These are phyloP conservation scores for Emiliania huxleyi DNA, from an alignment of 78 protist species.

Conservation along the genomic window DNA sequence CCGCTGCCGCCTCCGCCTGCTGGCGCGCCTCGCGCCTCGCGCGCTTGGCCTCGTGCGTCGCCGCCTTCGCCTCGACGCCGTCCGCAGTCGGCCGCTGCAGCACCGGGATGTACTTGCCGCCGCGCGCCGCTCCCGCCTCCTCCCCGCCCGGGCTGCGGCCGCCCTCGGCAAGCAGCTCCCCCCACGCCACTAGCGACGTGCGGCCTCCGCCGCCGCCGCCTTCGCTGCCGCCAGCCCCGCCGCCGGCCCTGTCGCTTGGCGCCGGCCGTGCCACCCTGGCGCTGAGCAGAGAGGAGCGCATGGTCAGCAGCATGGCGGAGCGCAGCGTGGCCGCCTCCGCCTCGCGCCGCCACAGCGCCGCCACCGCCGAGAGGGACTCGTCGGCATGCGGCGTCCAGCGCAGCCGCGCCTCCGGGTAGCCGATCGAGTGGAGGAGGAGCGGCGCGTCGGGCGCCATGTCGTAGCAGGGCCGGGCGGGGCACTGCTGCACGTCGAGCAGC, in stretches of 20 bases:
- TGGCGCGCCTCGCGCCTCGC: neutral
- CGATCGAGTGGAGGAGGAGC: neutral
- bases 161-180: neutral
- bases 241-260: too few relatives aligned
- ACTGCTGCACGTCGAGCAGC: conserved; percentile 48
- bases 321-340: neutral
- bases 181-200: neutral
- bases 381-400: neutral
- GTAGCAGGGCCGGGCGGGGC: conserved; percentile 51
- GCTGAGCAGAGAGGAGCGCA: neutral
- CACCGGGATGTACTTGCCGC: neutral
- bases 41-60: neutral
- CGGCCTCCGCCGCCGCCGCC: neutral
- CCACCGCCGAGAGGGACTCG: neutral
- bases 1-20: too few relatives aligned
- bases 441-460: conserved; percentile 55
- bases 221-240: too few relatives aligned
- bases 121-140: neutral
- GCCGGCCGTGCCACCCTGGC: too few relatives aligned
- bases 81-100: neutral
- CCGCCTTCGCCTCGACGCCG: neutral
- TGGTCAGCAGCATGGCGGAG: neutral
- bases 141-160: neutral
- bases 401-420: neutral
- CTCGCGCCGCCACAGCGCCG: neutral